Base-by-base conservation (phyloP, 106 monocot species). In the Triglochin maritima region DNA sequence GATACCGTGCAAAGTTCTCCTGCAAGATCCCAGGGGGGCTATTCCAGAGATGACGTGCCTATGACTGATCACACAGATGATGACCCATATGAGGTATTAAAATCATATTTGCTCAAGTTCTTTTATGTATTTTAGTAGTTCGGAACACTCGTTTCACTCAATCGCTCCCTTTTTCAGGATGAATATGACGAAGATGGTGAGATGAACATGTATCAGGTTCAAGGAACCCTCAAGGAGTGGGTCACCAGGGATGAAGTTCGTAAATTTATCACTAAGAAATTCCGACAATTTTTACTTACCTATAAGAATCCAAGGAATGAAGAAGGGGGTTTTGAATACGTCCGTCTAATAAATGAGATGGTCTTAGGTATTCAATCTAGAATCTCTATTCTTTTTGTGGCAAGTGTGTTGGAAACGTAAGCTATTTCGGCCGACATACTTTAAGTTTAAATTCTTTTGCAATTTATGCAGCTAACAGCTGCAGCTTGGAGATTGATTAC, bases 241-340 rank as follows among this genome's bases (percentile, higher is more conserved):
- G 98, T 98, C 15, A 86, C 88, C 45, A 91, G 98, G 79, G 91
- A 98, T 81, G 98, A 98, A 79, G 91, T 98, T 9, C 91, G 98
- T 2, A 79, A 88, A 50, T 92, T 98, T 64, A 98, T 98, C 66
- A 85, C 88, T 7, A 88, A 73, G 72, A 98, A 98, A 64, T 98
- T 98, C 50, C 91, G 86, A 44, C 92, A 98, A 11, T 98, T 98
- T 65, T 78, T 98, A 62, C 78, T 88, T 44, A 92, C 98, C 42
- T 92, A 92, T 72, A 86, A 86, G 49, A 82, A 93, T 59, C 93
- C 85, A 49, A 93, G 80, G 78, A 88, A 88, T 63, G 80, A 98
- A 45, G 78, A 88, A 49, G 88, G 86, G 17, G 98, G 88, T 57
- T 66, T 80, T 70, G 98, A 92, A 54, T 98, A 98, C 78, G 84